Evolutionary conservation across 352 stramenopile species (phyloP), one percentile per base, ranked within the genome.

Genomic region (Pythium vanterpoolii): DNA sequence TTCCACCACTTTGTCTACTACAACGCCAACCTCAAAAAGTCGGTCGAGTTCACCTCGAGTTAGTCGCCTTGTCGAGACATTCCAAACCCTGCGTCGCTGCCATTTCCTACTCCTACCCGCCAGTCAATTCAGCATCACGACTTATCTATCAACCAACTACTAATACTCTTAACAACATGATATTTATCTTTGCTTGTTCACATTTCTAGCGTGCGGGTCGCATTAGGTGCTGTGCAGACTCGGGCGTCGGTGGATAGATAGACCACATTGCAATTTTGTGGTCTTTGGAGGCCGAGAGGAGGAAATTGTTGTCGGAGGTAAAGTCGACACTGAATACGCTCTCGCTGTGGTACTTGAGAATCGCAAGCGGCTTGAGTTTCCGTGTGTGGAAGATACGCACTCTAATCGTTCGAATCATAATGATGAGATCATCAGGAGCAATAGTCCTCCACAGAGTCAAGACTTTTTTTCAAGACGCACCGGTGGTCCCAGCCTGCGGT

Each of bases 1-100:
- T 95, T 87, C 64, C 85, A 95, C 42, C 77, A 93, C 56, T 95
- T 92, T 62, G 69, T 95, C 18, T 95, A 95, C 62, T 95, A 95
- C 78, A 93, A 92, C 66, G 76, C 77, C 33, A 95, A 95, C 56
- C 71, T 95, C 51, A 93, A 93, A 54, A 88, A 88, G 59, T 90
- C 84, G 39, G 85, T 93, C 64, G 83, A 94, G 58, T 93, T 93
- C 56, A 85, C 82, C 8, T 76, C 78, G 45, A 38, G 26, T n/a
- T 68, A 56, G 33, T n/a, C n/a, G n/a, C n/a, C n/a, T n/a, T n/a
- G n/a, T n/a, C n/a, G n/a, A n/a, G n/a, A n/a, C n/a, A n/a, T n/a
- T n/a, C n/a, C n/a, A n/a, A n/a, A n/a, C n/a, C n/a, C n/a, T n/a
- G n/a, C n/a, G n/a, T n/a, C n/a, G n/a, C n/a, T n/a, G n/a, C n/a